A percentile compares a stretch with the other conserved stretches of the same genome.
Evolutionary conservation across 331 rosid genomes (phyloP).

Genomic region (Quercus tomentella): DNA sequence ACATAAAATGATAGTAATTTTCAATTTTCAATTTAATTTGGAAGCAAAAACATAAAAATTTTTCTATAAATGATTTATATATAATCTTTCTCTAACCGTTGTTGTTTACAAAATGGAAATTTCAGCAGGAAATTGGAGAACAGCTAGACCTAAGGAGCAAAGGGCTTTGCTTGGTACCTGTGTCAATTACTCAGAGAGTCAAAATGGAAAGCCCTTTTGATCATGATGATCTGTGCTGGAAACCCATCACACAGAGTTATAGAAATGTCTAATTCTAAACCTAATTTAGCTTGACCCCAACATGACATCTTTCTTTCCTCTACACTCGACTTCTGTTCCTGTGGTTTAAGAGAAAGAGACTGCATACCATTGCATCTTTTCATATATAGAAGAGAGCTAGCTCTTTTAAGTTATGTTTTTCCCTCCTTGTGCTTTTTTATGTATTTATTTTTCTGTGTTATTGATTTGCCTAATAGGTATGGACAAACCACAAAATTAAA

Average conservation of each 20-base stretch:
- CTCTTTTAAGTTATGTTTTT: background rate
- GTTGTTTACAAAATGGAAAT: background rate
- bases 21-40: background rate
- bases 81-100: background rate
- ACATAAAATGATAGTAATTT: background rate
- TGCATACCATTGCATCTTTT: background rate
- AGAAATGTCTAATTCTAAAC: background rate
- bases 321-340: background rate
- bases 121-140: conserved; percentile 24
- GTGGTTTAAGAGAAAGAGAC: too few relatives aligned
- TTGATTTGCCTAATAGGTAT: too few relatives aligned
- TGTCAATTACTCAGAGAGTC: conserved; percentile 26
- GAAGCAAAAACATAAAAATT: background rate
- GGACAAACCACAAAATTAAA: too few relatives aligned
- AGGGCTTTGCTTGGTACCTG: conserved; percentile 49
- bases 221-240: background rate
- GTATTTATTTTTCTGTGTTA: too few relatives aligned
- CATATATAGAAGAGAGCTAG: background rate
- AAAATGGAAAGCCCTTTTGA: conserved; percentile 15
- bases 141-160: conserved; percentile 31
- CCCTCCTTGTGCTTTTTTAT: background rate
- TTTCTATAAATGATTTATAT: background rate
- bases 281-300: background rate
- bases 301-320: background rate
- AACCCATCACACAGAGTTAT: conserved; percentile 7